These are phyloP conservation scores for Talaromyces sp. DNA, from an alignment of 2,329 filamentous ascomycete genomes.

Conservation along the genomic window DNA sequence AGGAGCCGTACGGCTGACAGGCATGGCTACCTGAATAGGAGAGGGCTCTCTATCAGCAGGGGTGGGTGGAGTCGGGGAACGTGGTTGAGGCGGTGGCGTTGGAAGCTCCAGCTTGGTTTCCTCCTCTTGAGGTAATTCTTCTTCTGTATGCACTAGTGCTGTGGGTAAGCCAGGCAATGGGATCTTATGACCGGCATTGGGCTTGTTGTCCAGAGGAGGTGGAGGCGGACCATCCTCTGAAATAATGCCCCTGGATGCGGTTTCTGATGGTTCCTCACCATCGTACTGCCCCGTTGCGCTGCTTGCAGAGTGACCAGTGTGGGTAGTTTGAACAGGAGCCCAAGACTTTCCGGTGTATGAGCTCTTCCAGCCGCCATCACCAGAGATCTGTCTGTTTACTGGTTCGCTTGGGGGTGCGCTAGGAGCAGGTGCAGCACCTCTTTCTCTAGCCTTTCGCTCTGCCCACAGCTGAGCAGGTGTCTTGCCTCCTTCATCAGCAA, in stretches of 20 bases:
- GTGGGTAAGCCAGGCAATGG: constrained; percentile 68
- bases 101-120: constrained; percentile 34
- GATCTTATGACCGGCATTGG: constrained; percentile 63
- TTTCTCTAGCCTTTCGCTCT: constrained; percentile 85
- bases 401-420: neutral
- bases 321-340: constrained; percentile 73
- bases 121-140: constrained; percentile 45
- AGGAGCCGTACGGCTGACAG: constrained; percentile 63
- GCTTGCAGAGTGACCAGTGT: constrained; percentile 61
- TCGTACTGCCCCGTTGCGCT: constrained; percentile 51
- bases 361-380: constrained; percentile 78
- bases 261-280: constrained; percentile 48
- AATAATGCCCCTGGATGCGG: constrained; percentile 53
- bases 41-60: constrained; percentile 56
- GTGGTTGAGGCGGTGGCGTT: constrained; percentile 45
- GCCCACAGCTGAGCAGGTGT: constrained; percentile 96
- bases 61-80: constrained; percentile 49
- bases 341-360: constrained; percentile 86
- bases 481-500: constrained; percentile 91
- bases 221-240: constrained; percentile 39
- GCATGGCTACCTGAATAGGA: constrained; percentile 80
- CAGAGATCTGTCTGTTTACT: constrained; percentile 50
- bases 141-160: constrained; percentile 38
- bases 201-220: constrained; percentile 67
- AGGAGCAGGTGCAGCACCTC: constrained; percentile 33